phyloP scores from a whole-genome alignment of 192 early-diverging fungal genomes.

The Podila minutissima region DNA sequence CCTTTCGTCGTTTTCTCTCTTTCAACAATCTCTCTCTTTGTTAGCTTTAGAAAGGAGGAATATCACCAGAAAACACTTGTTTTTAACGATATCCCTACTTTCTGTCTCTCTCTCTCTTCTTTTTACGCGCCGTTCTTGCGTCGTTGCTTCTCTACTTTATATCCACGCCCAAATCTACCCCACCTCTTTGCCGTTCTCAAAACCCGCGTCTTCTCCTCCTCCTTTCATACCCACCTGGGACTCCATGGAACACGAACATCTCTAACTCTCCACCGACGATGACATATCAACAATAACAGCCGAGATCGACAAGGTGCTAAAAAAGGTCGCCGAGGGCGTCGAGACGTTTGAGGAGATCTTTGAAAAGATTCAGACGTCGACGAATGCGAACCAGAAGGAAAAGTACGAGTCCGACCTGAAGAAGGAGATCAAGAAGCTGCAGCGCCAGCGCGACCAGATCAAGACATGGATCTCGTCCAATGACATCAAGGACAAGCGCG shows the following conservation, averaged over 20 bases:
- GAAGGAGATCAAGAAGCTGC: constrained; percentile 99
- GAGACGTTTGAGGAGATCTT: constrained; percentile 93
- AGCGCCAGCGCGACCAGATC: constrained; percentile 96
- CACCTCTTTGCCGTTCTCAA: background rate
- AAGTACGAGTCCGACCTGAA: constrained; percentile 97
- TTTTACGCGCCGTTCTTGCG: too few species aligned
- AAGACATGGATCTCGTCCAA: constrained; percentile 94
- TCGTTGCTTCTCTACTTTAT: background rate
- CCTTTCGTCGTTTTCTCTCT: constrained; percentile 4
- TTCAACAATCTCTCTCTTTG: background rate
- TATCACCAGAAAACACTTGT: background rate
- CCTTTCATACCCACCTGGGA: too few species aligned
- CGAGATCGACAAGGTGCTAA: constrained; percentile 96
- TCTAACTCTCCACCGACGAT: background rate
- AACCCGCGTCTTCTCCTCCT: background rate
- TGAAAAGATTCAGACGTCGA: constrained; percentile 85
- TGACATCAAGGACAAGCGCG: constrained; percentile 97
- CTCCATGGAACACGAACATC: too few species aligned
- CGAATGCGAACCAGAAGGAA: constrained; percentile 92
- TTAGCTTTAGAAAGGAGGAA: background rate
- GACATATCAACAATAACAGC: constrained; percentile 56
- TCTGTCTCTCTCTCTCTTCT: background rate
- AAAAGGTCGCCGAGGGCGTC: constrained; percentile 95
- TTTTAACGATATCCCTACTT: background rate
- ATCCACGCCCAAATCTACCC: background rate